Evolutionary conservation across 192 early-diverging fungal genomes (phyloP).

Genomic region (Entophlyctis helioformis): DNA sequence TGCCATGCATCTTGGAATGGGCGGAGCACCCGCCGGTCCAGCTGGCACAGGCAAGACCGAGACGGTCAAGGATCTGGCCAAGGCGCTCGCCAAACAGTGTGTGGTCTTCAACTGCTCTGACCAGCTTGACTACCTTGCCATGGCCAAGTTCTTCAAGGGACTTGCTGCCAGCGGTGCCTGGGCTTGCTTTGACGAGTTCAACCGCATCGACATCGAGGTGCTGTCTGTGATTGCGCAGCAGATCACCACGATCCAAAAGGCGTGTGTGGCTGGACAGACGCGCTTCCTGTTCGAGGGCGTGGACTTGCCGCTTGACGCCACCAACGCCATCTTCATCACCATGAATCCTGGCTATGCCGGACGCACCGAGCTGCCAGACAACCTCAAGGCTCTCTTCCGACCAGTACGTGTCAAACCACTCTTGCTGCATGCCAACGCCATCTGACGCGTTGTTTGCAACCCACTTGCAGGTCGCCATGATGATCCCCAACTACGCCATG

Average conservation of each 20-base stretch:
- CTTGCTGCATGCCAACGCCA: background rate
- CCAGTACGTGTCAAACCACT: slow-evolving; percentile 17
- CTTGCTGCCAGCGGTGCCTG: slow-evolving; percentile 45
- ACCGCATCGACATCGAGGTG: slow-evolving; percentile 53
- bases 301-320: slow-evolving; percentile 40
- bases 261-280: slow-evolving; percentile 28
- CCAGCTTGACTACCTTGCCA: slow-evolving; percentile 49
- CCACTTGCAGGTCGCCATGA: slow-evolving; percentile 30
- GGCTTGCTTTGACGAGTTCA: slow-evolving; percentile 57
- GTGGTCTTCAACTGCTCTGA: slow-evolving; percentile 55
- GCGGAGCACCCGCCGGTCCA: slow-evolving; percentile 46
- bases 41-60: slow-evolving; percentile 53
- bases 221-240: slow-evolving; percentile 51
- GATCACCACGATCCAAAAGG: slow-evolving; percentile 51
- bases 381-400: slow-evolving; percentile 49
- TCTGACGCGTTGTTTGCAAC: background rate
- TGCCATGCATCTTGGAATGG: slow-evolving; percentile 53
- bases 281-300: slow-evolving; percentile 48
- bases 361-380: slow-evolving; percentile 47
- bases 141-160: slow-evolving; percentile 56
- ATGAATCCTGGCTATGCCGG: slow-evolving; percentile 58
- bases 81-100: slow-evolving; percentile 49
- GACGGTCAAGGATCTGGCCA: slow-evolving; percentile 48
- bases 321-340: slow-evolving; percentile 52
- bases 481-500: slow-evolving; percentile 59